phyloP scores from a whole-genome alignment of 2,329 filamentous ascomycete species.

The Fusarium sororula region DNA sequence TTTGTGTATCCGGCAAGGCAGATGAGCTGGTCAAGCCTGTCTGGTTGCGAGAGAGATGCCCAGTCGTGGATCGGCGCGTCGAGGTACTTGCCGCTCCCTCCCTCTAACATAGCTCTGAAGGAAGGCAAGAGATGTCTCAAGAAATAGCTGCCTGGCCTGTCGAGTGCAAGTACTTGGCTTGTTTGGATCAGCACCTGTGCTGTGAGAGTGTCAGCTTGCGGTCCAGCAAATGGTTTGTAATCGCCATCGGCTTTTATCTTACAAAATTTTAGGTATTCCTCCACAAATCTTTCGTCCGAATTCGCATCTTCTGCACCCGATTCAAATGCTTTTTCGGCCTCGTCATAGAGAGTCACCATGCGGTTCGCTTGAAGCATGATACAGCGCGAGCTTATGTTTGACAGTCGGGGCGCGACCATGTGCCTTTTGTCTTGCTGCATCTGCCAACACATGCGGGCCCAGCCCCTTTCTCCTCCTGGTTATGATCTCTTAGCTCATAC shows the following conservation, averaged over 20 bases:
- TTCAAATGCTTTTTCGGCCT: background rate
- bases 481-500: background rate
- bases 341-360: background rate
- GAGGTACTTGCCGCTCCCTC: background rate
- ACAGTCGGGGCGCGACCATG: background rate
- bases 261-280: background rate
- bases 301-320: background rate
- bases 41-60: background rate
- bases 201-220: background rate
- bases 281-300: background rate
- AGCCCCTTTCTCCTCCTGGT: background rate
- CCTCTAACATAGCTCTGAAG: background rate
- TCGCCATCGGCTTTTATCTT: background rate
- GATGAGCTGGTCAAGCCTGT: constrained; percentile 13
- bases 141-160: constrained; percentile 2
- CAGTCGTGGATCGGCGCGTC: constrained; percentile 5
- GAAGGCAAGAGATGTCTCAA: background rate
- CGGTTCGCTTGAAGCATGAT: background rate
- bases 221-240: background rate
- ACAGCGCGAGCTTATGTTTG: background rate
- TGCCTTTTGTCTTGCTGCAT: background rate
- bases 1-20: background rate
- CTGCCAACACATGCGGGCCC: background rate
- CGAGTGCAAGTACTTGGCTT: background rate
- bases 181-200: background rate